phyloP scores from a whole-genome alignment of 1,284 basidiomycete species.

The Mycena sp. region DNA sequence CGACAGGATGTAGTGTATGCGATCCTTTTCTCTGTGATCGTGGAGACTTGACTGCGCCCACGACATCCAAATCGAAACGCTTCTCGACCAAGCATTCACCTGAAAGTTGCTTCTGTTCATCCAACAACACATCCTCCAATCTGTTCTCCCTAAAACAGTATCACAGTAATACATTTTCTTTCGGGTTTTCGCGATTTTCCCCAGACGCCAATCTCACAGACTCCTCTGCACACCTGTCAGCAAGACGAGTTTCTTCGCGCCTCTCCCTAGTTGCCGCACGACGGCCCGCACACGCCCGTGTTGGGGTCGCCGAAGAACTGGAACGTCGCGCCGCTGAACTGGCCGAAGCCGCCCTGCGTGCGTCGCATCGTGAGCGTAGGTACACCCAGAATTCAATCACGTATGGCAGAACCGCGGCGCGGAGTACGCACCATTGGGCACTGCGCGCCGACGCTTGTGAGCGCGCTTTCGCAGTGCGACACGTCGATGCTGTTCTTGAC shows the following conservation, averaged over 20 bases:
- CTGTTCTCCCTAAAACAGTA: no score
- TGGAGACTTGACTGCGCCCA: no score
- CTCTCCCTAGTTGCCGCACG: not conserved
- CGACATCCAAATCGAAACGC: no score
- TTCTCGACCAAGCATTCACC: no score
- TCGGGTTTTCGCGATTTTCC: conserved; percentile 7
- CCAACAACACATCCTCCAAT: no score
- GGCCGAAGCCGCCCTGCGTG: not conserved
- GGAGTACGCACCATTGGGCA: not conserved
- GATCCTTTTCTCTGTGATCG: no score
- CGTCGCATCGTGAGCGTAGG: not conserved
- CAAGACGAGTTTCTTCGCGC: not conserved
- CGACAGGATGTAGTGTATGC: no score
- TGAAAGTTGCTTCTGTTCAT: no score
- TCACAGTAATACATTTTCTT: no score
- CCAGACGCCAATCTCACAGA: conserved; percentile 32
- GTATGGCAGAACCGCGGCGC: no score
- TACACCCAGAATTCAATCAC: not conserved
- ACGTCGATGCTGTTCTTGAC: not conserved
- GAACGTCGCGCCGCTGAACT: no score
- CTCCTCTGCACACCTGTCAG: not conserved
- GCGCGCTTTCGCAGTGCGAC: not conserved
- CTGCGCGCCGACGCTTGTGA: not conserved
- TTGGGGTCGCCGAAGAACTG: not conserved
- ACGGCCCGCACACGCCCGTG: not conserved